Base-by-base conservation (phyloP, 78 protist species). In the Dictyostelium brefeldianum region DNA sequence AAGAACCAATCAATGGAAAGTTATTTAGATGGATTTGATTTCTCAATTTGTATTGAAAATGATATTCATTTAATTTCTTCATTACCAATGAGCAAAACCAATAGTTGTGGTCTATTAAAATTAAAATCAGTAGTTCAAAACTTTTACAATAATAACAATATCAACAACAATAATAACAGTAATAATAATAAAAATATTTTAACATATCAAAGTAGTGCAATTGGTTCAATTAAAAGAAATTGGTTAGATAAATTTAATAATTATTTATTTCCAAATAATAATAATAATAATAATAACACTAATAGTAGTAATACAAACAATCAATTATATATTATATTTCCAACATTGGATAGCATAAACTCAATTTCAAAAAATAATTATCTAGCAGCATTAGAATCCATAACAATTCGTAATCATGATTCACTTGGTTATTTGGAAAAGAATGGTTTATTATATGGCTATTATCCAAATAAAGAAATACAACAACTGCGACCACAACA, bases 361-460 rank as follows among this genome's bases (percentile, higher is more conserved):
- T 25, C 43, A 1, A 41, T 80, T 48, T 17, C 54, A 1, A n/a
- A 29, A 22, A 22, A 36, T 1, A 62, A 80, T 47, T 57, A 67
- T n/a, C 1, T 46, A 5, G 22, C 36, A 11, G 73, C 41, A 14
- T 56, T 46, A 18, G 87, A 80, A 48, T 57, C 74, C 1, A 65
- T 80, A 14, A 80, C 87, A 3, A 80, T 80, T 54, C 18, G 87
- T 46, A 62, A 80, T 62, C 77, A 62, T 62, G 87, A 80, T 48
- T 18, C 3, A 8, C 20, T 8, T 27, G 71, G 25, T 25, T 62
- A 62, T 62, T 25, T 62, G 4, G 41, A 62, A 62, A 62, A 62
- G 27, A 62, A 62, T 11, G 25, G 25, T 25, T 25, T 62, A 11
- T 25, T 62, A 3, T 62, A 56, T 14, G 29, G 22, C 7, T 80